Base-by-base conservation (phyloP, 257 asterid genomes). In the Anisodus acutangulus region DNA sequence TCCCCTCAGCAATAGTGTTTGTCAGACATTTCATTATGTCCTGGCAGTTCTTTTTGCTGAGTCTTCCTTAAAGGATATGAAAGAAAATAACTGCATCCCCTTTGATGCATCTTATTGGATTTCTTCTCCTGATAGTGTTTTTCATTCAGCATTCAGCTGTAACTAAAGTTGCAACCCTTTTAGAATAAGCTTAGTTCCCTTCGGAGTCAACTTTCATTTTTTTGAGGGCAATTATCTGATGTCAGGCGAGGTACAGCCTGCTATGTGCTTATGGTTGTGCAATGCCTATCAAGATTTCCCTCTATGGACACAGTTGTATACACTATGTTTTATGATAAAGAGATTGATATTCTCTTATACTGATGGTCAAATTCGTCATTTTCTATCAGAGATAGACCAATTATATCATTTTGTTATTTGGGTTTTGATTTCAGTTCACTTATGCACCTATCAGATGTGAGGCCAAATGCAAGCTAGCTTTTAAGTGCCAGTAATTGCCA, bases 51-150 rank as follows among this genome's bases (percentile, higher is more conserved):
- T 37, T 68, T 22, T 37, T 37, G 26, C 76, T 7, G 53, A 68
- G 51, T 68, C 49, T 68, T 68, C 51, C 22, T 68, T 68, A 68
- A 68, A 22, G 72, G 76, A 68, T 68, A 37, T 68, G 76, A 68
- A 68, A 68, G 76, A 39, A 37, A 11, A 68, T 68, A 66, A 66
- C 41, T 31, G n/a, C 47, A 37, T 68, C 19, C 74, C 13, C 51
- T 6, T 68, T 68, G 49, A 17, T 13, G 51, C 19, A 68, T 13
- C 76, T 37, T 16, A 37, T 68, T 68, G 22, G 51, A 16, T 68
- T 68, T 7, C 47, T 68, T 68, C 76, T 68, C 76, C 76, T 68
- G 76, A 37, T 67, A 3, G 7, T 68, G 51, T 68, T 68, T 67
- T 68, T 68, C 7, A 37, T 13, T 68, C 51, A 37, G 16, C 72